phyloP scores from a whole-genome alignment of 305 asterid species.

The Solanum hybrid region DNA sequence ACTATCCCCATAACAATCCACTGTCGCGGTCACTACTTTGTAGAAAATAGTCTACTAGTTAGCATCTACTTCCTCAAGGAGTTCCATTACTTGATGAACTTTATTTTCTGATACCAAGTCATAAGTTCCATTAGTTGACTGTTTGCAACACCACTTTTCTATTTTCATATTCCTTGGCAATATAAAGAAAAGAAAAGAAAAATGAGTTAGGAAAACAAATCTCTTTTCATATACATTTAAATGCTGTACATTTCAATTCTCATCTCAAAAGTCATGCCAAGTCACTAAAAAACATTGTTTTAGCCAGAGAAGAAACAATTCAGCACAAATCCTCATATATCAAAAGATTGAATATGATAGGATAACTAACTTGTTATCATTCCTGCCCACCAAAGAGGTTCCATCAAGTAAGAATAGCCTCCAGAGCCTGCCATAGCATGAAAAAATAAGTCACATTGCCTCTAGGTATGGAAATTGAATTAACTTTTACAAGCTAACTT shows the following conservation, averaged over 20 bases:
- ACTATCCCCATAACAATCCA: background rate
- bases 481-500: background rate
- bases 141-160: background rate
- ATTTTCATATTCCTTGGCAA: background rate
- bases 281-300: background rate
- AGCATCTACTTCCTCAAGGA: background rate
- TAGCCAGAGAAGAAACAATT: background rate
- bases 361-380: constrained; percentile 17
- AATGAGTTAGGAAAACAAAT: background rate
- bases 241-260: background rate
- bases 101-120: background rate
- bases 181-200: background rate
- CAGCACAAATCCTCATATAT: background rate
- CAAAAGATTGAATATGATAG: background rate
- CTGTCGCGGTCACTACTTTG: background rate
- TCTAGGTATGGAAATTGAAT: background rate
- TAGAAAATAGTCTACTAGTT: background rate
- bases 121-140: background rate
- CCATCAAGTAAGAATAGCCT: constrained; percentile 24
- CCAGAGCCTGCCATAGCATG: constrained; percentile 18
- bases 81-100: background rate
- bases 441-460: background rate
- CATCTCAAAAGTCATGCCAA: background rate
- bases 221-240: background rate
- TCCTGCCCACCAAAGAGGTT: constrained; percentile 30